Evolutionary conservation across 1,284 basidiomycete species (phyloP), one percentile per base, ranked within the genome.

Genomic region (Rhodotorula sp.): DNA sequence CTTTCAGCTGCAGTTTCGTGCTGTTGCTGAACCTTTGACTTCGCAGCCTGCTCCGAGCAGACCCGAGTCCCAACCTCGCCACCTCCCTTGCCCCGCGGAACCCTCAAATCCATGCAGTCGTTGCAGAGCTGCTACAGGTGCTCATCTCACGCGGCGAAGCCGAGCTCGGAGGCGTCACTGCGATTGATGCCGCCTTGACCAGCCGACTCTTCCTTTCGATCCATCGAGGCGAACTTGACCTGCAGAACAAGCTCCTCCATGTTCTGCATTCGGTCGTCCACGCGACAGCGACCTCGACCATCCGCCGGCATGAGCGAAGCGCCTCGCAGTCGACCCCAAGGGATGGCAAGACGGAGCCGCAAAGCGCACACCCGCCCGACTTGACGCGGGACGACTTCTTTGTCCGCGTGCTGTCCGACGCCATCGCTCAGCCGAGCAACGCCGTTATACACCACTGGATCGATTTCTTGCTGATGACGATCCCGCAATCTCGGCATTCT

Each of bases 401-500:
- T 36, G 84, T 91, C 0, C 88, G 89, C 73, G 87, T 89, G 1
- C 82, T 98, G 29, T 84, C 90, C 24, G 90, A 93, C 77, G 95
- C 91, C 1, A 87, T 98, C 53, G 83, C 88, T 8, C 80, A 83
- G 8, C 82, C 84, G 9, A 95, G 94, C 80, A 86, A 88, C 29
- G 85, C 90, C 2, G 85, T 94, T 30, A 81, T 96, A 20, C 92
- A 95, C 77, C 91, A 96, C 78, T 99, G 95, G 95, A 85, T 97
- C 30, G 95, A 98, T 79, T 98, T 99, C 79, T 85, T 97, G 66
- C 85, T 97, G 63, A 92, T 92, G 88, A 90, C 91, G 0, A 83
- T 94, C 13, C 88, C 91, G 0, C 88, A 91, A 74, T 90, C 92
- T 77, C 89, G 90, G 69, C 86, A 87, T 54, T 82, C 86, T 30